Evolutionary conservation across 176 grass and related monocot genomes (phyloP).

Genomic region (Eremochloa ophiuroides): DNA sequence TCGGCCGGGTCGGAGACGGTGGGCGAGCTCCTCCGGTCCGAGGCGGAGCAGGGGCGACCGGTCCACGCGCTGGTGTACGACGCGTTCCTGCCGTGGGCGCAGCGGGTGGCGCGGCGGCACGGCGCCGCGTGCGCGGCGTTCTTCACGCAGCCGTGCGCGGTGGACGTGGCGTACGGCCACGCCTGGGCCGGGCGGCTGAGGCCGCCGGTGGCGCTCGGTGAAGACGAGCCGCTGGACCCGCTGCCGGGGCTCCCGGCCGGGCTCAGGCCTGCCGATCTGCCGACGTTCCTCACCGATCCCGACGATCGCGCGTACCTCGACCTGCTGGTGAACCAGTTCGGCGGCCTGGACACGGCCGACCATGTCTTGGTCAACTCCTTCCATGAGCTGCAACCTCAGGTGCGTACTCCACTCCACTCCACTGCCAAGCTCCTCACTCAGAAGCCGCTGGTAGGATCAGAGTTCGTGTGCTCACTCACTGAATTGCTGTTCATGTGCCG

Average conservation of each 20-base stretch:
- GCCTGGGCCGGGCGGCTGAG: conserved; percentile 15
- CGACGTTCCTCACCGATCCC: conserved; percentile 29
- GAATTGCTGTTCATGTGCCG: not conserved
- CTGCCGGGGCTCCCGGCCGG: conserved; percentile 37
- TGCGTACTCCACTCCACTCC: not conserved
- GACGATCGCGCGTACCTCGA: conserved; percentile 10
- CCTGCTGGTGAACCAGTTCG: conserved; percentile 52
- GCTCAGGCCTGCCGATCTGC: conserved; percentile 39
- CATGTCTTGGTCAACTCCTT: conserved; percentile 67
- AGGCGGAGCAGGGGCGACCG: conserved; percentile 25
- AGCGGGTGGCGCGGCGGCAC: conserved; percentile 32
- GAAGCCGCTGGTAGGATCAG: no score
- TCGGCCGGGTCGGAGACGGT: conserved; percentile 36
- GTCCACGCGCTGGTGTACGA: conserved; percentile 55
- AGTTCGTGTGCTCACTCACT: not conserved
- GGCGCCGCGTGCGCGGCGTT: conserved; percentile 27
- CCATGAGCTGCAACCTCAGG: conserved; percentile 56
- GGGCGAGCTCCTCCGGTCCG: conserved; percentile 44
- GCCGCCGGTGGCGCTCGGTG: conserved; percentile 13
- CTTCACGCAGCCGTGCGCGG: conserved; percentile 65
- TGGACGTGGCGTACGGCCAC: conserved; percentile 52
- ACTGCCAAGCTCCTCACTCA: no score
- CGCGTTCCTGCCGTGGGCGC: conserved; percentile 60
- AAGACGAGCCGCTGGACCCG: not conserved
- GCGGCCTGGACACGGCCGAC: conserved; percentile 38